Conservation (phyloP, 352 stramenopile species). For the Globisporangium canariense region DNA sequence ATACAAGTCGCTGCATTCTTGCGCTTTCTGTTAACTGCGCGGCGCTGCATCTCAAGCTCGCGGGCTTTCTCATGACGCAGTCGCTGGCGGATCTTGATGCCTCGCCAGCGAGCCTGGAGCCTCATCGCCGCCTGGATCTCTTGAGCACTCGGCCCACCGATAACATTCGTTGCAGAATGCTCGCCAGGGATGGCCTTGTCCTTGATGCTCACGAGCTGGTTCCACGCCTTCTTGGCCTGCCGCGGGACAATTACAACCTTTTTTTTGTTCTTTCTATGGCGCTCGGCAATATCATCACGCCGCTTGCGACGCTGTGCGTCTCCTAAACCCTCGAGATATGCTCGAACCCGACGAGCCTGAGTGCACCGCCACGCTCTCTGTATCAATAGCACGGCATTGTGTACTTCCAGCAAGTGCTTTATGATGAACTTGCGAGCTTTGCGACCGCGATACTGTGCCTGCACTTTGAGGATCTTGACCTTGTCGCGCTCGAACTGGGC, state of each 20-base stretch:
- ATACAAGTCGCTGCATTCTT: conserved; percentile 45
- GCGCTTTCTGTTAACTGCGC: conserved; percentile 25
- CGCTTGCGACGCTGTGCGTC: conserved; percentile 21
- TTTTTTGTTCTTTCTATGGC: conserved; percentile 7
- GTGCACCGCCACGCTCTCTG: conserved; percentile 55
- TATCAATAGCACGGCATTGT: conserved; percentile 27
- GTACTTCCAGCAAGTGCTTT: conserved; percentile 24
- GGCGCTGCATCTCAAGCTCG: conserved; percentile 23
- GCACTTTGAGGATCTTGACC: conserved; percentile 42
- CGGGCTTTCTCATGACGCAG: conserved; percentile 40
- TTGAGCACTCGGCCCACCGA: background rate
- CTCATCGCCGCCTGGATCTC: conserved; percentile 34
- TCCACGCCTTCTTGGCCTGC: conserved; percentile 23
- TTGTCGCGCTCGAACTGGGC: conserved; percentile 68
- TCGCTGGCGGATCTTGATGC: conserved; percentile 30
- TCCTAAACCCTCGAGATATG: conserved; percentile 1
- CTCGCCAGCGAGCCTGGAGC: conserved; percentile 55
- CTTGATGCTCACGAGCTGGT: conserved; percentile 16
- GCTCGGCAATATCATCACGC: conserved; percentile 23
- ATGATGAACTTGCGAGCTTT: conserved; percentile 27
- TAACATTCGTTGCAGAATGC: background rate
- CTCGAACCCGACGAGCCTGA: conserved; percentile 21
- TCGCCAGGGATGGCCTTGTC: conserved; percentile 11
- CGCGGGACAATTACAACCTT: conserved; percentile 1
- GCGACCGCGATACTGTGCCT: conserved; percentile 47